These are phyloP conservation scores for Starmerella bacillaris DNA, from an alignment of 805 yeast genomes.

Conservation along the genomic window DNA sequence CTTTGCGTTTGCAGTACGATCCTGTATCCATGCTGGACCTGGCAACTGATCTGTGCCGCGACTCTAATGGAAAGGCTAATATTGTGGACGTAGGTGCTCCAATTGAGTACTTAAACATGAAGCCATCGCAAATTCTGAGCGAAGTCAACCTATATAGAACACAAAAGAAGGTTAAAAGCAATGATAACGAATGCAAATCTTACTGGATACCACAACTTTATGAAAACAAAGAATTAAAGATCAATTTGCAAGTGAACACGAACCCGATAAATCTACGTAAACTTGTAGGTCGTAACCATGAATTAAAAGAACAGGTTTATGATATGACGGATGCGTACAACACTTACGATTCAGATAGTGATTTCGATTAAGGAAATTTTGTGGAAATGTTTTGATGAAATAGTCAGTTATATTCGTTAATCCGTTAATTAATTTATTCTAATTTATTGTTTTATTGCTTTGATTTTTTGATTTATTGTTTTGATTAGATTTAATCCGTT, in stretches of 20 bases:
- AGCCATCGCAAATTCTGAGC: background rate
- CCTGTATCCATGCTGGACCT: conserved; percentile 29
- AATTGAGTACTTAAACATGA: background rate
- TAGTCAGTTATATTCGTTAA: no score
- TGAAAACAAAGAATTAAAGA: background rate
- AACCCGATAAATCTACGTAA: conserved; percentile 13
- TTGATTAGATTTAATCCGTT: no score
- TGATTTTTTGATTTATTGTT: no score
- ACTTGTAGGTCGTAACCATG: conserved; percentile 12
- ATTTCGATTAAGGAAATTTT: no score
- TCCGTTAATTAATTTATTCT: no score
- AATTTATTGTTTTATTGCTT: no score
- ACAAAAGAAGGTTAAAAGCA: background rate
- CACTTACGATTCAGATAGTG: background rate
- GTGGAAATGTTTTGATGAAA: no score
- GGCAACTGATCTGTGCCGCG: conserved; percentile 28
- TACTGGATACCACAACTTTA: background rate
- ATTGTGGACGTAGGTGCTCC: conserved; percentile 25
- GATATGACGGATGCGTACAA: conserved; percentile 16
- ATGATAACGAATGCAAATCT: background rate
- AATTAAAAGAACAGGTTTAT: conserved; percentile 11
- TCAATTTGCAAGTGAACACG: conserved; percentile 6
- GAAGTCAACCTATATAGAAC: background rate
- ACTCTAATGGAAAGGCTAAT: conserved; percentile 26
- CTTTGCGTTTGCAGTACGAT: conserved; percentile 23